phyloP scores from a whole-genome alignment of 495 filamentous ascomycete genomes.

The Viridothelium virens region DNA sequence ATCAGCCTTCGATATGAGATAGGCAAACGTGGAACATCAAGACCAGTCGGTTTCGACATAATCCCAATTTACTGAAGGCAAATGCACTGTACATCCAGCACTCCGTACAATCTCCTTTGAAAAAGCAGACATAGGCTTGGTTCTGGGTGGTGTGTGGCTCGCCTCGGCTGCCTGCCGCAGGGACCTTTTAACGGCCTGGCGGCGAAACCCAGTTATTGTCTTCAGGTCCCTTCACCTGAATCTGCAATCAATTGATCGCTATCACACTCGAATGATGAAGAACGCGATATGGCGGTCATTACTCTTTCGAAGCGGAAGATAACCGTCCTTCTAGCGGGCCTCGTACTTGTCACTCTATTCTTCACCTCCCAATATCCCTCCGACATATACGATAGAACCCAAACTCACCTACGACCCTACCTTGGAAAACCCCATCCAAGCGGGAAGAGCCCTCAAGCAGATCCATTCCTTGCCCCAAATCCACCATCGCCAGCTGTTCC shows the following conservation, averaged over 20 bases:
- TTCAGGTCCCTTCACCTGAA: too few relatives aligned
- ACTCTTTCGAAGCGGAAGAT: constrained; percentile 11
- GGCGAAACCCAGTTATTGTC: too few relatives aligned
- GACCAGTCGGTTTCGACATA: too few relatives aligned
- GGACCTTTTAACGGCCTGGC: too few relatives aligned
- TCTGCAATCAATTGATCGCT: background rate
- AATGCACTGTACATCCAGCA: too few relatives aligned
- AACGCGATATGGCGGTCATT: background rate
- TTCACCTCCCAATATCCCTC: constrained; percentile 2
- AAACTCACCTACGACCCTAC: background rate
- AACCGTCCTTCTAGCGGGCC: constrained; percentile 1
- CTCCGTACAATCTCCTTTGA: too few relatives aligned
- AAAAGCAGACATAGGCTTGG: too few relatives aligned
- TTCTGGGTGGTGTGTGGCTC: background rate
- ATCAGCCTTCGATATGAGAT: too few relatives aligned
- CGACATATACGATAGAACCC: background rate
- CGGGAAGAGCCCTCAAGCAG: background rate
- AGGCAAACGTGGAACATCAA: too few relatives aligned
- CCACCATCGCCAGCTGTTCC: background rate
- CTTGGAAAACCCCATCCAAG: background rate
- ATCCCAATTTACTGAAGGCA: too few relatives aligned
- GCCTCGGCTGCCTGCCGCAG: background rate
- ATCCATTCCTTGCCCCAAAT: background rate
- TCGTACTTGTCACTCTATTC: constrained; percentile 2
- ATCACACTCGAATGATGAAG: background rate